Base-by-base conservation (phyloP, 306 rosid genomes). In the Adenanthera pavonina region DNA sequence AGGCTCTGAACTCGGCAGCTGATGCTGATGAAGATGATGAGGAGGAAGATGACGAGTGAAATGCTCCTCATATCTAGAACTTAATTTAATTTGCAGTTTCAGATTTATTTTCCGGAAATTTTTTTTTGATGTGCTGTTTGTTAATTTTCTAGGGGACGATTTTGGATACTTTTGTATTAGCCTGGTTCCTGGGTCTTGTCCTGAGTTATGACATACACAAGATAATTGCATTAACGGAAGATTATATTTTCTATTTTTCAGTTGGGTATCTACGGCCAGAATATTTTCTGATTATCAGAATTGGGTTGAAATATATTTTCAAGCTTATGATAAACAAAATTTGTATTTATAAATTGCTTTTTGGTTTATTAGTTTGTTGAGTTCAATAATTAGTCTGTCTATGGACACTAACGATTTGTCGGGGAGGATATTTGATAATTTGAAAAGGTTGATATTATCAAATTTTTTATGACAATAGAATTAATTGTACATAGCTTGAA, bases 1-100 rank as follows among this genome's bases (percentile, higher is more conserved):
- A 85, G 38, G 90, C 93, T 3, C 89, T 93, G 15, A 93, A 91
- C 77, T 78, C 93, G 2, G 94, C 93, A 0, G 94, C 86, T 2
- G 79, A 36, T 0, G 92, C 43, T 7, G 80, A 44, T 2, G 91
- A 60, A 3, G 67, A 60, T 59, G 66, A 86, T 0, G 92, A 88
- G 0, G 91, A 84, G 0, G 90, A 87, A 0, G 89, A 87, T 1
- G 90, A 87, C 0, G 89, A 91, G 78, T 86, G 83, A 86, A 72
- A 8, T 8, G 19, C 71, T 48, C 41, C 43, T 57, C 81, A 0
- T 16, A 20, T 69, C 40, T 16, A 19, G 40, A 76, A 16, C 25
- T 59, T 77, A 3, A 17, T 52, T 6, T 46, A 75, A 46, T 46
- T 4, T 54, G 52, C 73, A 40, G 19, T 74, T 71, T 72, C 36